phyloP scores from a whole-genome alignment of 345 rosid species.

The Rhodamnia argentea region DNA sequence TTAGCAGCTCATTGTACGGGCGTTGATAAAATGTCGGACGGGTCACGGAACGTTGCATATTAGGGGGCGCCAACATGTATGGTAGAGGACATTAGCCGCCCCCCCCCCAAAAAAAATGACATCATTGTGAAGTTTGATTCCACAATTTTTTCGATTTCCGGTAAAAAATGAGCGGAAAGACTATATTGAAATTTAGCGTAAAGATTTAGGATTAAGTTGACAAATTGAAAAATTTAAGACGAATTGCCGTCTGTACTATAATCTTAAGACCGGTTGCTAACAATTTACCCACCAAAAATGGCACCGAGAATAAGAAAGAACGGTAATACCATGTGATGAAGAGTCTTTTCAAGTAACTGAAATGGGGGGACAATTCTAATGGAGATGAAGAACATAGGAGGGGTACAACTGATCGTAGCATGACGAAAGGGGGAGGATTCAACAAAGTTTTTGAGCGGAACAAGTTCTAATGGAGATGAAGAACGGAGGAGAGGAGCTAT shows the following conservation, averaged over 20 bases:
- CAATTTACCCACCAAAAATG: neutral
- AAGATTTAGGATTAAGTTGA: rapidly evolving
- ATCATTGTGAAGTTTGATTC: neutral
- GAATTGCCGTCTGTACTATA: rapidly evolving
- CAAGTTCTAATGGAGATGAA: neutral
- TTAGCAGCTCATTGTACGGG: neutral
- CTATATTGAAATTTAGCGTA: rapidly evolving
- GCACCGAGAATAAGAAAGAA: neutral
- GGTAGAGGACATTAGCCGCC: neutral
- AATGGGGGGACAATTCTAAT: neutral
- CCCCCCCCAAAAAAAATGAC: neutral
- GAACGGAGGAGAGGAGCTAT: neutral
- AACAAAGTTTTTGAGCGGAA: neutral
- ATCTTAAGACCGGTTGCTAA: neutral
- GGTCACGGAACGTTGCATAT: neutral
- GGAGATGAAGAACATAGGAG: no score
- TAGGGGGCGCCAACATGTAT: neutral
- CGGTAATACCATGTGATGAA: no score
- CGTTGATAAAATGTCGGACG: neutral
- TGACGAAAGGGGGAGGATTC: neutral
- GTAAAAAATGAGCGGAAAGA: rapidly evolving
- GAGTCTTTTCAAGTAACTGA: no score
- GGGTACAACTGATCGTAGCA: neutral
- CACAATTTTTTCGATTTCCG: rapidly evolving
- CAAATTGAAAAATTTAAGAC: neutral